phyloP scores from a whole-genome alignment of 768 basidiomycete species.

The Tubosaeta sp. region DNA sequence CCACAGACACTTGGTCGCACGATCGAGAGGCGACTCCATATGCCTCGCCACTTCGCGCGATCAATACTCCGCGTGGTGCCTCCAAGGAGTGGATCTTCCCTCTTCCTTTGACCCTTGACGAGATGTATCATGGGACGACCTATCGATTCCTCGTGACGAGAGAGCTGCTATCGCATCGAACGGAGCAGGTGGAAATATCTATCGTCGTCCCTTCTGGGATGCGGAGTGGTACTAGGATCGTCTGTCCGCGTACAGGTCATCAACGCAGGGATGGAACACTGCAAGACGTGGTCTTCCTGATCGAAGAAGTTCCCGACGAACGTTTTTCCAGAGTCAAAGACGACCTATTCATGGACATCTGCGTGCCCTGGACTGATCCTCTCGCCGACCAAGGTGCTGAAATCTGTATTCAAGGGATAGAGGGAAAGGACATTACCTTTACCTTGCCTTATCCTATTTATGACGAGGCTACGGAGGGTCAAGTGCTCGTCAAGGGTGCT shows the following conservation, averaged over 20 bases:
- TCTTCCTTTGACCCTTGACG: constrained; percentile 56
- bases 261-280: constrained; percentile 51
- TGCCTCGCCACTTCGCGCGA: constrained; percentile 38
- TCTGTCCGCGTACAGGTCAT: constrained; percentile 64
- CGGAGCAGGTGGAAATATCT: constrained; percentile 53
- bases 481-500: constrained; percentile 48
- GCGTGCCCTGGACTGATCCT: constrained; percentile 52
- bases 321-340: constrained; percentile 54
- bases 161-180: constrained; percentile 43
- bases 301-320: constrained; percentile 56
- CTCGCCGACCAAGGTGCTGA: constrained; percentile 44
- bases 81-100: constrained; percentile 68
- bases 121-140: constrained; percentile 52
- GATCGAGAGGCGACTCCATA: constrained; percentile 22
- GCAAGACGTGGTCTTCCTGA: constrained; percentile 65
- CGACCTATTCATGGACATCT: constrained; percentile 52
- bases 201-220: constrained; percentile 61
- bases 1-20: background rate
- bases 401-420: constrained; percentile 52
- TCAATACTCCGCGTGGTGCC: constrained; percentile 36
- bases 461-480: constrained; percentile 47
- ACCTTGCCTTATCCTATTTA: constrained; percentile 49
- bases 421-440: constrained; percentile 50
- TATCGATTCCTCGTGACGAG: constrained; percentile 61
- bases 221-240: constrained; percentile 54